phyloP scores from a whole-genome alignment of 441 rosid species.

The Syzygium syzygioides region DNA sequence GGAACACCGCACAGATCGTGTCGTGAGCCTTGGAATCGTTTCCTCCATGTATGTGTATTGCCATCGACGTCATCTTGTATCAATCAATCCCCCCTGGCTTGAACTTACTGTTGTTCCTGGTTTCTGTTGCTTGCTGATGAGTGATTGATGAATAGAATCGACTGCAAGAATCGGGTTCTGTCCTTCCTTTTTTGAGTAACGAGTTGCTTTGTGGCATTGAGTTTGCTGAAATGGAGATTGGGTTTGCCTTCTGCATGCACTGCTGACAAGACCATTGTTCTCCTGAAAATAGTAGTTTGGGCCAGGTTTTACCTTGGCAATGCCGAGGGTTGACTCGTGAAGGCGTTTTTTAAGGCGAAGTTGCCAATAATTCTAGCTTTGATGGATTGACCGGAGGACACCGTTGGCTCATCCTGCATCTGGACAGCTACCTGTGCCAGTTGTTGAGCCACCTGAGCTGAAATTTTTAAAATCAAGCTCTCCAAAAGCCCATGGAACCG shows the following conservation, averaged over 20 bases:
- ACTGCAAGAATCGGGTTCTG: neutral
- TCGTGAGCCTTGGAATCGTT: neutral
- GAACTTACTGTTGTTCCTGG: neutral
- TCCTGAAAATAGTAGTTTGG: fast-evolving
- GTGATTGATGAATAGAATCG: neutral
- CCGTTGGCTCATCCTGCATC: neutral
- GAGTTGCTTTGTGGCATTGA: neutral
- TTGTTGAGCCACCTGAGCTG: neutral
- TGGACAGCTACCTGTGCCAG: neutral
- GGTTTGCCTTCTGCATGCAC: neutral
- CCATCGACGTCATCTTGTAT: neutral
- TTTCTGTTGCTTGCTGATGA: neutral
- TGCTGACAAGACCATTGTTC: neutral
- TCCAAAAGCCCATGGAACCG: neutral
- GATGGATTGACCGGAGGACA: neutral
- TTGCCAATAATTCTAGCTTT: neutral
- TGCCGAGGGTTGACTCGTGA: neutral
- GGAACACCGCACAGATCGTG: neutral
- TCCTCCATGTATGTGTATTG: neutral
- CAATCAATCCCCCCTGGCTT: neutral
- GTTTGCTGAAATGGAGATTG: neutral
- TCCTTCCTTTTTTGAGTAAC: neutral
- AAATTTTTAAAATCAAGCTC: neutral
- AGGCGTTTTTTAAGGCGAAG: neutral
- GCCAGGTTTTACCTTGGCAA: neutral